A percentile compares a stretch with the other conserved stretches of the same genome.
These are phyloP conservation scores for Pseudopyricularia javanii DNA, from an alignment of 2,329 filamentous ascomycete species.

Conservation along the genomic window DNA sequence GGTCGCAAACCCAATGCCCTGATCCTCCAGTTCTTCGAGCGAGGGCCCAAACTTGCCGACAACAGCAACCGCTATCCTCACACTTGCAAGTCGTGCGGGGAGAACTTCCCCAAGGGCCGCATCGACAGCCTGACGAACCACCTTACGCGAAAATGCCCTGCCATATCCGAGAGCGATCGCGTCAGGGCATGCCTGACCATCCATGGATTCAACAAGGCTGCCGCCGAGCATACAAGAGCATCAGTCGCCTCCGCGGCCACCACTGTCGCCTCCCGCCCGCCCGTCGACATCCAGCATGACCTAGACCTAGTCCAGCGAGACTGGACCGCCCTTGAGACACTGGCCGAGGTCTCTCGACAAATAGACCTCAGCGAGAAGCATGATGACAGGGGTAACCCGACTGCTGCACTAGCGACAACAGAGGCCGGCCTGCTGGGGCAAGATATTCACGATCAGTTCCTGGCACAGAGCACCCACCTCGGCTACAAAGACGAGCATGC, in stretches of 20 bases:
- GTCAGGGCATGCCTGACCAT: constrained; percentile 63
- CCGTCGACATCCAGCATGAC: constrained; percentile 10
- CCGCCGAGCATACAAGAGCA: constrained; percentile 13
- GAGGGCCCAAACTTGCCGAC: constrained; percentile 76
- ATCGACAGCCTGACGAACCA: constrained; percentile 74
- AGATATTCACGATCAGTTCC: constrained; percentile 47
- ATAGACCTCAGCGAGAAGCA: constrained; percentile 55
- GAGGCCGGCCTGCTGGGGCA: constrained; percentile 15
- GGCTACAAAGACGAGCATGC: not conserved
- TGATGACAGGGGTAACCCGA: constrained; percentile 31
- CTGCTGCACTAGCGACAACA: constrained; percentile 27
- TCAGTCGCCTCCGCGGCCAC: constrained; percentile 5
- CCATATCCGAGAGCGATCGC: constrained; percentile 61
- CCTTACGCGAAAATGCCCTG: constrained; percentile 76
- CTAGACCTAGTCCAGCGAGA: constrained; percentile 32
- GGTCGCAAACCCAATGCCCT: constrained; percentile 74
- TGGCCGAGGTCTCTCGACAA: constrained; percentile 79
- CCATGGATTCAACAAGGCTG: constrained; percentile 51
- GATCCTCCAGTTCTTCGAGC: constrained; percentile 79
- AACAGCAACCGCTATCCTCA: constrained; percentile 87
- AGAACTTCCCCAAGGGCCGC: constrained; percentile 81
- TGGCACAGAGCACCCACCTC: constrained; percentile 10
- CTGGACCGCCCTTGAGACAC: constrained; percentile 72
- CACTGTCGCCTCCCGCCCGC: constrained; percentile 6
- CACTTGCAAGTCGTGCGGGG: constrained; percentile 78